Evolutionary conservation across 2,329 filamentous ascomycete species (phyloP), one percentile per base, ranked within the genome.

Genomic region (Bimuria novae-zelandiae): DNA sequence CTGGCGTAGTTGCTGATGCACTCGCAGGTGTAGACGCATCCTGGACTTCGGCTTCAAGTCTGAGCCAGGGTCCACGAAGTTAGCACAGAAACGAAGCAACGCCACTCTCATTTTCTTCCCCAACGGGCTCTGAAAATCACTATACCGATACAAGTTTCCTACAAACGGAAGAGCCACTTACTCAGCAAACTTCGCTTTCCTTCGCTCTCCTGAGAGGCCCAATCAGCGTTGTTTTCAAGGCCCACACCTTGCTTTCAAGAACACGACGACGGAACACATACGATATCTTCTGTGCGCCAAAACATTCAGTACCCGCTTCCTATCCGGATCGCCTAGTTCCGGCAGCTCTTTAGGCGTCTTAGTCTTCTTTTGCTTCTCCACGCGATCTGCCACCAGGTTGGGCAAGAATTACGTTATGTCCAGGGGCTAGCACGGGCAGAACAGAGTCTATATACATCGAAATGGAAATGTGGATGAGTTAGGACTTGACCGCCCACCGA

Each of bases 261-360:
- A n/a, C n/a, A n/a, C n/a, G n/a, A n/a, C n/a, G n/a, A n/a, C n/a
- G n/a, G n/a, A n/a, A n/a, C 0, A 35, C 66, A 30, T 55, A 69
- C 66, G 63, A 45, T 71, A 71, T 61, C 68, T 57, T 33, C 68
- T 60, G 42, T 71, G 68, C 4, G 67, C 68, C 5, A 71, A 44
- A 0, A 71, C 64, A 52, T 69, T 71, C 3, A 71, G 52, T 37
- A 69, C 60, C 36, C 68, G 56, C 53, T 69, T 69, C 29, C 68
- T 56, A 39, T 71, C 68, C 3, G 68, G 68, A 52, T 69, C 55
- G 4, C 68, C 67, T 12, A 41, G 39, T 6, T 55, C 49, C 23
- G 68, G 68, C 8, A 70, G 59, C 3, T 48, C 42, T 19, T 57
- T 52, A 8, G 59, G 51, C n/a, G 55, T 64, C 27, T 57, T 62